These are phyloP conservation scores for Fraxinus americana DNA, from an alignment of 257 asterid genomes.

Conservation along the genomic window DNA sequence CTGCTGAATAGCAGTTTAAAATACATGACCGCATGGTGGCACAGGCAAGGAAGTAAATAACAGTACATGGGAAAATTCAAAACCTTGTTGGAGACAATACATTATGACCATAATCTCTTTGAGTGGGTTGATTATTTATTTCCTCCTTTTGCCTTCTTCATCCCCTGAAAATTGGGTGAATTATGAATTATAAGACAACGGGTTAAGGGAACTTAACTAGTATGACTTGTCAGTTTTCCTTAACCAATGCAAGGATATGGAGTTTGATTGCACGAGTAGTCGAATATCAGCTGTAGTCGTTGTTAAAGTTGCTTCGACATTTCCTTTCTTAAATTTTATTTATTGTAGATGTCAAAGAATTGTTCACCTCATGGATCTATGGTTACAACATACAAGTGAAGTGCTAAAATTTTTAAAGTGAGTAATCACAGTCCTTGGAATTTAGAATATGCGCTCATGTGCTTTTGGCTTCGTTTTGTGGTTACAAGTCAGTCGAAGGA, in stretches of 20 bases:
- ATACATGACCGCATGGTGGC: neutral
- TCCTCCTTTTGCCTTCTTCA: neutral
- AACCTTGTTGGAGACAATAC: constrained; percentile 4
- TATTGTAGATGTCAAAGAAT: neutral
- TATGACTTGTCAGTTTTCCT: constrained; percentile 3
- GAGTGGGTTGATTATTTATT: constrained; percentile 1
- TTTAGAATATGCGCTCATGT: neutral
- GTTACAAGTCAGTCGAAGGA: neutral
- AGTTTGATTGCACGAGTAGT: neutral
- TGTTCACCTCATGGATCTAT: neutral
- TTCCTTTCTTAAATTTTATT: neutral
- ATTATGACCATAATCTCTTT: constrained; percentile 1
- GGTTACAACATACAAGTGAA: neutral
- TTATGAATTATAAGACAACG: neutral
- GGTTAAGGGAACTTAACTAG: neutral
- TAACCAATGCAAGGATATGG: neutral
- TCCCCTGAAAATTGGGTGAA: neutral
- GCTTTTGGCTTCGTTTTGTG: neutral
- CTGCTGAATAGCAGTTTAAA: neutral
- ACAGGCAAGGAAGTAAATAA: neutral
- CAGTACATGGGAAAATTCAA: constrained; percentile 2
- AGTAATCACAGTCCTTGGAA: neutral
- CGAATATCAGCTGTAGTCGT: neutral
- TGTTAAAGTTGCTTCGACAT: neutral
- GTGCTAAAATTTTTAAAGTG: neutral